Base-by-base conservation (phyloP, 202 grass and related monocot species). In the Cymbopogon flexuosus region DNA sequence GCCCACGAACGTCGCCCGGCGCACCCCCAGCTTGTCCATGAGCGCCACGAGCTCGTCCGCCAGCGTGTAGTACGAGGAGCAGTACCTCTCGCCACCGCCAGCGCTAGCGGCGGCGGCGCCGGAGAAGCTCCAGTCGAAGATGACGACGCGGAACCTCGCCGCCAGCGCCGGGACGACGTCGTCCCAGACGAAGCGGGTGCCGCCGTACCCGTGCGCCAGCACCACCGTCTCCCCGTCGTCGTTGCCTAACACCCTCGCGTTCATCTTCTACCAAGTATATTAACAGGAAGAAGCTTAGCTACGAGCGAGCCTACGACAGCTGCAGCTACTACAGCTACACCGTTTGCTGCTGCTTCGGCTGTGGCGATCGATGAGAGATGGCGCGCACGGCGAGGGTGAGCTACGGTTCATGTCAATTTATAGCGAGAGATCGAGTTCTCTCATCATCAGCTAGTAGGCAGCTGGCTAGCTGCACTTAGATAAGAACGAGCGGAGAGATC, bases 111-210 rank as follows among this genome's bases (percentile, higher is more conserved):
- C 46, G 3, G 12, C 58, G 10, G 54, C 43, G 58, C 65, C 78
- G 4, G 83, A 80, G 83, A 90, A 90, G 80, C 81, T 85, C 85
- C 88, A 90, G 72, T 93, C 91, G 86, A 93, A 93, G 62, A 90
- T 61, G 6, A 90, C 45, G 22, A 93, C 66, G 11, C 79, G 83
- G 79, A 86, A 86, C 42, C 10, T 84, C 54, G 36, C 65, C 1
- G 37, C 78, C 47, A 93, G 62, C 42, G 75, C 61, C 34, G 83
- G 80, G 0, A 86, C 65, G 5, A 93, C 70, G 43, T 81, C 78
- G 65, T 93, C 88, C 91, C 88, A 90, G 27, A 83, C 22, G 34
- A 67, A 75, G 13, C 70, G 82, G 72, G 65, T 88, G 41, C 75
- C 60, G 2, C 91, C 88, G 45, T 84, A 93, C 31, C 91, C 88